These are phyloP conservation scores for Cucurbita moschata DNA, from an alignment of 306 rosid genomes.

Conservation along the genomic window DNA sequence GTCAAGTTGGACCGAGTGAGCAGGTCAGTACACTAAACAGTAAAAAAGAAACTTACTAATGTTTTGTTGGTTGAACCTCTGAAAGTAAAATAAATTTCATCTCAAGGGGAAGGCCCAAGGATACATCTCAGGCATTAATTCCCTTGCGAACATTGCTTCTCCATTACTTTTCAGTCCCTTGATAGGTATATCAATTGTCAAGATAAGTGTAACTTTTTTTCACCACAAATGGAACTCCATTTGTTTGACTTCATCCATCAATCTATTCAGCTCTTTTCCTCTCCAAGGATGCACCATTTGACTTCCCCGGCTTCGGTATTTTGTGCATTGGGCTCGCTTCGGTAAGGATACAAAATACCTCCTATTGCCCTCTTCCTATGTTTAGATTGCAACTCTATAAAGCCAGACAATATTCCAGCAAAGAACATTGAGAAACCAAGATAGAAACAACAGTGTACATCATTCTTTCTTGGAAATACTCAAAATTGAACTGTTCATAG, in stretches of 20 bases:
- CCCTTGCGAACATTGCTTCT: constrained; percentile 52
- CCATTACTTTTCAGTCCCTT: constrained; percentile 65
- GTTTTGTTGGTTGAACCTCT: neutral
- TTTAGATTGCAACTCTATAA: neutral
- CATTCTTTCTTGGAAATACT: neutral
- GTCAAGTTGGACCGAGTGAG: constrained; percentile 58
- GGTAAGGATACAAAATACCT: constrained; percentile 20
- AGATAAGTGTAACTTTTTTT: neutral
- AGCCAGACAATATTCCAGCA: neutral
- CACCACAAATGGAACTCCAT: neutral
- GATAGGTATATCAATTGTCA: constrained; percentile 33
- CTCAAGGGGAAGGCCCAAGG: constrained; percentile 79
- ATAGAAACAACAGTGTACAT: neutral
- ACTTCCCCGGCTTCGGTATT: constrained; percentile 76
- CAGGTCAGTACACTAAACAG: constrained; percentile 33
- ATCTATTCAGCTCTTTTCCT: constrained; percentile 49
- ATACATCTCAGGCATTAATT: constrained; percentile 60
- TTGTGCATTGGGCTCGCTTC: constrained; percentile 44
- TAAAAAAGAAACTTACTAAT: neutral
- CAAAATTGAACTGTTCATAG: neutral
- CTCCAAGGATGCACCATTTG: constrained; percentile 64
- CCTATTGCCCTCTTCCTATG: neutral
- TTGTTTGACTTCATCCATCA: neutral
- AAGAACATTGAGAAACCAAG: neutral
- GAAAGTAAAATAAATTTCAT: neutral